Conservation (phyloP, 441 rosid genomes). For the Jatropha multifida region DNA sequence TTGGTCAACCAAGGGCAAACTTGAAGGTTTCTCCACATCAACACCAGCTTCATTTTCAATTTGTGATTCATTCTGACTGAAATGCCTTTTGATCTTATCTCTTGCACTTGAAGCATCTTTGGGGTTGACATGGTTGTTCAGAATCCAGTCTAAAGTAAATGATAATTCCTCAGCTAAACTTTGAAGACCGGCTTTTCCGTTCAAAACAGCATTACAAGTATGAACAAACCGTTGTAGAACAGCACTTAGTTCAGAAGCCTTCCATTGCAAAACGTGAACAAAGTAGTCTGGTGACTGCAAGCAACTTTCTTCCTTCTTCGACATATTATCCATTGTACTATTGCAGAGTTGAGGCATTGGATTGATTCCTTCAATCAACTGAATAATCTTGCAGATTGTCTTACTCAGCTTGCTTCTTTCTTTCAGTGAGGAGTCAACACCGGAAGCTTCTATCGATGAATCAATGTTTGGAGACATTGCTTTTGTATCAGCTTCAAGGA, state of each 20-base stretch:
- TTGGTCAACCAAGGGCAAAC: constrained; percentile 17
- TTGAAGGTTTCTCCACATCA: constrained; percentile 21
- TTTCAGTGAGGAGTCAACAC: constrained; percentile 14
- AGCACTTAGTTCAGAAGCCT: constrained; percentile 36
- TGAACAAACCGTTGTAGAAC: constrained; percentile 36
- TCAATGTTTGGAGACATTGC: constrained; percentile 17
- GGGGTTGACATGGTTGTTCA: constrained; percentile 33
- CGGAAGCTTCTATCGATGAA: constrained; percentile 25
- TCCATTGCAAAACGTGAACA: constrained; percentile 46
- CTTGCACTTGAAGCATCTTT: constrained; percentile 48
- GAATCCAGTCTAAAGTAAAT: constrained; percentile 42
- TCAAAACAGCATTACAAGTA: constrained; percentile 38
- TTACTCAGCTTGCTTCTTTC: constrained; percentile 29
- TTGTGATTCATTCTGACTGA: constrained; percentile 36
- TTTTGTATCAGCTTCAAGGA: constrained; percentile 23
- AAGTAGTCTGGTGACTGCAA: constrained; percentile 23
- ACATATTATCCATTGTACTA: constrained; percentile 1
- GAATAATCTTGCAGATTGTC: constrained; percentile 40
- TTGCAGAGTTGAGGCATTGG: constrained; percentile 14
- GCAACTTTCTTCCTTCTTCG: constrained; percentile 24
- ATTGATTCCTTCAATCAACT: constrained; percentile 42
- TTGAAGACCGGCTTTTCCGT: constrained; percentile 31
- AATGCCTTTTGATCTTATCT: constrained; percentile 57
- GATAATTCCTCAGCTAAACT: constrained; percentile 39
- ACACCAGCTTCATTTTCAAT: constrained; percentile 30